phyloP scores from a whole-genome alignment of 441 rosid genomes.

The Erysimum pusillum region DNA sequence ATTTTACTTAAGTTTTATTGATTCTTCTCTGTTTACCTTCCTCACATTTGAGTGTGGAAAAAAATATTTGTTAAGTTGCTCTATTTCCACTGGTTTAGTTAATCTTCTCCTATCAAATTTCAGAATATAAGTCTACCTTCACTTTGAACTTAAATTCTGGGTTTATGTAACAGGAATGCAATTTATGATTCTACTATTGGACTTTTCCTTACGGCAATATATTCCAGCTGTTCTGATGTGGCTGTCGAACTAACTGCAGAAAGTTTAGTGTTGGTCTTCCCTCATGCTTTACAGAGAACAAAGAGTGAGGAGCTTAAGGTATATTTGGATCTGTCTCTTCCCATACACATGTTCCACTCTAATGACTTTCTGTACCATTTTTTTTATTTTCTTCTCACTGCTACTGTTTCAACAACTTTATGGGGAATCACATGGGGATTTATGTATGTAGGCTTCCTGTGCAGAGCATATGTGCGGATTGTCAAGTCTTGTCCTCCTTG shows the following conservation, averaged over 20 bases:
- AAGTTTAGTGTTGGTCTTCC: slow-evolving; percentile 67
- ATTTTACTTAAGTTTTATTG: slow-evolving; percentile 4
- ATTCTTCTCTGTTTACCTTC: slow-evolving; percentile 32
- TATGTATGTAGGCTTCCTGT: slow-evolving; percentile 78
- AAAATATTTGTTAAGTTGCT: slow-evolving; percentile 10
- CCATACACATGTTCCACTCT: slow-evolving; percentile 38
- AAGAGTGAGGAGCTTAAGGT: slow-evolving; percentile 97
- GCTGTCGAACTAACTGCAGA: slow-evolving; percentile 82
- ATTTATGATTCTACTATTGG: slow-evolving; percentile 89
- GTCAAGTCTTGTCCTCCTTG: slow-evolving; percentile 80
- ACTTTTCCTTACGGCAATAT: slow-evolving; percentile 72
- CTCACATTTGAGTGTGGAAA: slow-evolving; percentile 19
- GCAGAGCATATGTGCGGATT: slow-evolving; percentile 77
- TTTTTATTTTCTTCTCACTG: slow-evolving; percentile 11
- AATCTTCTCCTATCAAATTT: slow-evolving; percentile 18
- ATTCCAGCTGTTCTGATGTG: slow-evolving; percentile 77
- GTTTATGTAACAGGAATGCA: slow-evolving; percentile 64
- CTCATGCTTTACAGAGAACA: slow-evolving; percentile 73
- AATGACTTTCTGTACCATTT: slow-evolving; percentile 29
- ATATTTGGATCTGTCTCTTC: slow-evolving; percentile 45
- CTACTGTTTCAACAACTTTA: slow-evolving; percentile 21
- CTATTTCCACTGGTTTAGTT: background rate
- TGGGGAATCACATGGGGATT: slow-evolving; percentile 24
- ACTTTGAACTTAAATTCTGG: slow-evolving; percentile 37
- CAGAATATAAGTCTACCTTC: slow-evolving; percentile 22